Percentiles rank a stretch among this genome's conserved stretches.
Conservation (phyloP, 805 yeast genomes). For the Candida schatavii region DNA sequence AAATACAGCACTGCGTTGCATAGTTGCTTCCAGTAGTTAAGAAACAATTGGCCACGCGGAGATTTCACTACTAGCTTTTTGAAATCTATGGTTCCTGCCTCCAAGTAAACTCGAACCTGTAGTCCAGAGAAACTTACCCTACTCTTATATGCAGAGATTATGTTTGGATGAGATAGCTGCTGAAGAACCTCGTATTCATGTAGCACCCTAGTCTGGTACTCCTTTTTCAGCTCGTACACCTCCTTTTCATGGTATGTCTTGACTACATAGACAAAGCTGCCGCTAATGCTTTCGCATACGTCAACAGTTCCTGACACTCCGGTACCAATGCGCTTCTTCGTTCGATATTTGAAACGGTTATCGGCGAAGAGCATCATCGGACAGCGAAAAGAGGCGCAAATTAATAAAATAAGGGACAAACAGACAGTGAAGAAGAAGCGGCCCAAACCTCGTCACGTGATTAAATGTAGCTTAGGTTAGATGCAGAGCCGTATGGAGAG, state of each 20-base stretch:
- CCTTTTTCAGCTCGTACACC: conserved; percentile 34
- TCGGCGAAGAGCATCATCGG: background rate
- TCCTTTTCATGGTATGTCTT: conserved; percentile 45
- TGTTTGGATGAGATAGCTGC: conserved; percentile 26
- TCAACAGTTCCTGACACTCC: conserved; percentile 17
- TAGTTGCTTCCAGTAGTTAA: conserved; percentile 42
- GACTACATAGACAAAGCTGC: conserved; percentile 32
- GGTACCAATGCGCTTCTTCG: conserved; percentile 10
- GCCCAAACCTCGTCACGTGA: too few species aligned
- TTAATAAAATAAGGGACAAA: too few species aligned
- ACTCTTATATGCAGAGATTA: conserved; percentile 33
- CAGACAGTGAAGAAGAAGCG: too few species aligned
- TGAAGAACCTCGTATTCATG: conserved; percentile 35
- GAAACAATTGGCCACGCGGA: conserved; percentile 10
- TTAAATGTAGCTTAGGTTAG: too few species aligned
- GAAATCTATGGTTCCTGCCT: conserved; percentile 28
- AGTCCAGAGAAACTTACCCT: conserved; percentile 19
- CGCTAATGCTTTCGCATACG: conserved; percentile 10
- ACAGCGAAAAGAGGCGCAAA: background rate
- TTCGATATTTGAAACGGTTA: background rate
- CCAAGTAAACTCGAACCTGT: conserved; percentile 27
- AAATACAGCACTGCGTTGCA: conserved; percentile 35
- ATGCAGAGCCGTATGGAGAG: too few species aligned
- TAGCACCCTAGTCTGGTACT: conserved; percentile 34
- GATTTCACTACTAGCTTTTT: conserved; percentile 10